Evolutionary conservation across 257 asterid genomes (phyloP).

Genomic region (Misopates orontium): DNA sequence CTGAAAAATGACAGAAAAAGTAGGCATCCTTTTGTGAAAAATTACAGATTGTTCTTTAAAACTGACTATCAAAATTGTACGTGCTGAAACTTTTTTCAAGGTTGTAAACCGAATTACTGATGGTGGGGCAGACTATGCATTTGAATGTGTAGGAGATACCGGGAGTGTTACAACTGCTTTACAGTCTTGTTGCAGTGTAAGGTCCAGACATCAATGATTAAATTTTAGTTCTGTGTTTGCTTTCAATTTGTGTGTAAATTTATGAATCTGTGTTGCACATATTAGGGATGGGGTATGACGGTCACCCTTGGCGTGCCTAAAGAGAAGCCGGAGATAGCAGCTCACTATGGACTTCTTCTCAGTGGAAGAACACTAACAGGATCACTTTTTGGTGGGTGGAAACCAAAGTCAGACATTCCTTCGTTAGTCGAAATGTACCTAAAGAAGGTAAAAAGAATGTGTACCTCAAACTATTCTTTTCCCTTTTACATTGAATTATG

Average conservation of each 20-base stretch:
- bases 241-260: neutral
- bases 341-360: conserved; percentile 81
- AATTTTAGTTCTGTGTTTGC: conserved; percentile 9
- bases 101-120: conserved; percentile 68
- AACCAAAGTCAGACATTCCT: conserved; percentile 90
- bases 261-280: conserved; percentile 4
- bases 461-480: neutral
- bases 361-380: conserved; percentile 81
- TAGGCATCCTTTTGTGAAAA: too few relatives aligned
- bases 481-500: neutral
- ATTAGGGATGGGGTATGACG: conserved; percentile 93
- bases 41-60: neutral
- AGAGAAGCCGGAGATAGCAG: conserved; percentile 68
- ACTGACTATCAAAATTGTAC: conserved; percentile 8
- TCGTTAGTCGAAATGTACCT: conserved; percentile 80
- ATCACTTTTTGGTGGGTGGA: conserved; percentile 95
- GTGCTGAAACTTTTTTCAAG: conserved; percentile 45
- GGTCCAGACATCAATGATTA: conserved; percentile 18
- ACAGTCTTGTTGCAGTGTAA: conserved; percentile 87
- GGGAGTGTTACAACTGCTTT: conserved; percentile 71
- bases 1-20: neutral
- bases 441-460: conserved; percentile 46
- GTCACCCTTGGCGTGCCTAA: conserved; percentile 95
- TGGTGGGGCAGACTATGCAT: conserved; percentile 93
- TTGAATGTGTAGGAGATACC: conserved; percentile 96